Evolutionary conservation across 2,329 filamentous ascomycete species (phyloP).

Genomic region (Colletotrichum cuscutae): DNA sequence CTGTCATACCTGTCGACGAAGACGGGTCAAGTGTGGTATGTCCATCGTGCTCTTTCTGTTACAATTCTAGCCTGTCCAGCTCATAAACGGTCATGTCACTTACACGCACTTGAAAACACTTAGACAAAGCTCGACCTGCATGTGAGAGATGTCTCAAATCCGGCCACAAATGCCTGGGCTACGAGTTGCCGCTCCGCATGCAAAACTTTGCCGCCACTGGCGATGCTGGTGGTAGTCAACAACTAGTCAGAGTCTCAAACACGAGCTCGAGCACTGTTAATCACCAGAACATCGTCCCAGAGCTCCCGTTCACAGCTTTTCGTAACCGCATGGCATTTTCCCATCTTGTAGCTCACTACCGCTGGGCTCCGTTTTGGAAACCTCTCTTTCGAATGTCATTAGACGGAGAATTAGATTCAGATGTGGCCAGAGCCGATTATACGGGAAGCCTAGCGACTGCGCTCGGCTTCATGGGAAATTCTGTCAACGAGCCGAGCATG

Average conservation of each 20-base stretch:
- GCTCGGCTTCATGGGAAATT: neutral
- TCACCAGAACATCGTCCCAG: neutral
- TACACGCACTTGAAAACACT: neutral
- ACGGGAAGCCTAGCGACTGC: conserved; percentile 8
- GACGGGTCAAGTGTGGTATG: conserved; percentile 24
- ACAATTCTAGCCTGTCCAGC: neutral
- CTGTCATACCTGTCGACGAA: conserved; percentile 22
- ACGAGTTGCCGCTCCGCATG: conserved; percentile 20
- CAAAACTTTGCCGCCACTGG: conserved; percentile 4
- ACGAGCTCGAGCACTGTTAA: neutral
- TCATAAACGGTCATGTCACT: neutral
- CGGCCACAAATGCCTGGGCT: conserved; percentile 18
- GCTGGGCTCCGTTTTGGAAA: conserved; percentile 24
- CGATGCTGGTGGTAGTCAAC: neutral
- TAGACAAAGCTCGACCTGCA: conserved; percentile 12
- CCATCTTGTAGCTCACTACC: conserved; percentile 10
- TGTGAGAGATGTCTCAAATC: conserved; percentile 20
- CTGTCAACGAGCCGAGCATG: neutral
- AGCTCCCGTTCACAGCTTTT: conserved; percentile 18
- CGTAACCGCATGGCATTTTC: conserved; percentile 23
- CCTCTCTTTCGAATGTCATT: neutral
- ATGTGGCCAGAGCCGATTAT: conserved; percentile 6
- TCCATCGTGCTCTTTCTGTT: neutral
- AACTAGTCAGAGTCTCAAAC: neutral
- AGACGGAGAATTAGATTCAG: neutral